A percentile compares a stretch with the other conserved stretches of the same genome.
Evolutionary conservation across 108 stramenopile genomes (phyloP).

Genomic region (Conticribra guillardii): DNA sequence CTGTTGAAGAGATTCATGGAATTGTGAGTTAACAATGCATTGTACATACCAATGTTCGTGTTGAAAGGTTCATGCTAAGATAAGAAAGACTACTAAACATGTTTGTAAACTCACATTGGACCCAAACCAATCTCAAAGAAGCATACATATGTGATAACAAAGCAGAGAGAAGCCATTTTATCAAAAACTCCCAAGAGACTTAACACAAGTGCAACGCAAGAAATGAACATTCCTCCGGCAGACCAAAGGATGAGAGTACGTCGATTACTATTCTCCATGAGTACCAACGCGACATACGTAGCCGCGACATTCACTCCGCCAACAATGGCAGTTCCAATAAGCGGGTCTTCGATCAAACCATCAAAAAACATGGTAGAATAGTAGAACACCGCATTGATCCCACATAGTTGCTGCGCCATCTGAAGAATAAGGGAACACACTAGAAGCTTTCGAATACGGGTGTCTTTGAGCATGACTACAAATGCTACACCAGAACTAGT

Average conservation of each 20-base stretch:
- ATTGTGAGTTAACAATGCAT: too few relatives aligned
- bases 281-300: conserved; percentile 68
- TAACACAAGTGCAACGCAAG: conserved; percentile 34
- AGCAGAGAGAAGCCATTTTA: conserved; percentile 53
- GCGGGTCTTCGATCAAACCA: conserved; percentile 70
- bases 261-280: conserved; percentile 72
- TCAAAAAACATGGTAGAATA: conserved; percentile 80
- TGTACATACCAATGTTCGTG: too few relatives aligned
- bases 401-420: conserved; percentile 75
- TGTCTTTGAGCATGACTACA: conserved; percentile 54
- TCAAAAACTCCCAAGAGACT: conserved; percentile 39
- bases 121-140: conserved; percentile 89
- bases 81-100: background rate
- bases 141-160: conserved; percentile 63
- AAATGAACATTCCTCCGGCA: conserved; percentile 47
- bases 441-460: conserved; percentile 45
- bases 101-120: conserved; percentile 48
- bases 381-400: conserved; percentile 87
- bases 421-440: conserved; percentile 56
- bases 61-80: too few relatives aligned
- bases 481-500: conserved; percentile 54
- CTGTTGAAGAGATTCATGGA: conserved; percentile 33
- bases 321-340: conserved; percentile 61
- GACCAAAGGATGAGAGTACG: conserved; percentile 65
- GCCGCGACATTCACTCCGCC: conserved; percentile 77